Conservation (phyloP, 2,329 filamentous ascomycete genomes). For the Penicillium sp. region DNA sequence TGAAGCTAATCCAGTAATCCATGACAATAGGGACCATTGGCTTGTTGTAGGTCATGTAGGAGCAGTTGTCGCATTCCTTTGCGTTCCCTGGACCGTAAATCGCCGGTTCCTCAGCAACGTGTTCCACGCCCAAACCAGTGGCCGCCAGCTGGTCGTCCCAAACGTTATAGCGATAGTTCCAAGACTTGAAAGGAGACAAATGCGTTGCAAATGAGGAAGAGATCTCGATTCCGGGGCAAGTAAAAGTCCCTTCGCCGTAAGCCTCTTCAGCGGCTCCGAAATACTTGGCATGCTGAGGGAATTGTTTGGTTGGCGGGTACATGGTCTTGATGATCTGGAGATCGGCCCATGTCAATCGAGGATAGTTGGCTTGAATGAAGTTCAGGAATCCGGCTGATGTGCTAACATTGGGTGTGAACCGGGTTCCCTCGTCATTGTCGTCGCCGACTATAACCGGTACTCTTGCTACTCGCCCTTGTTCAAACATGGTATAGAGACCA, state of each 20-base stretch:
- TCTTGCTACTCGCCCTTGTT: constrained; percentile 47
- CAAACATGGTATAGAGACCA: constrained; percentile 46
- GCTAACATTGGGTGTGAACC: constrained; percentile 43
- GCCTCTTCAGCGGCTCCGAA: constrained; percentile 32
- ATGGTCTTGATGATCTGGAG: constrained; percentile 45
- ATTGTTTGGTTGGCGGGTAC: constrained; percentile 43
- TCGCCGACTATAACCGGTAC: constrained; percentile 49
- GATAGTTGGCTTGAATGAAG: constrained; percentile 53
- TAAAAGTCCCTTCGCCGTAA: constrained; percentile 44
- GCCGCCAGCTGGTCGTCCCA: constrained; percentile 26
- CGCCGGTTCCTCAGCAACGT: constrained; percentile 31
- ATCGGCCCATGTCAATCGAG: constrained; percentile 46
- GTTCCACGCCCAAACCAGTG: constrained; percentile 19
- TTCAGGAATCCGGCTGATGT: constrained; percentile 44
- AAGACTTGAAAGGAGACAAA: constrained; percentile 26
- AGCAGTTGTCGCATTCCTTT: background rate
- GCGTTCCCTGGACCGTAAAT: constrained; percentile 5
- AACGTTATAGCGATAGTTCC: constrained; percentile 46
- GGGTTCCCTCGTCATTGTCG: constrained; percentile 37
- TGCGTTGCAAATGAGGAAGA: constrained; percentile 24
- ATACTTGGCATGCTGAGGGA: constrained; percentile 23
- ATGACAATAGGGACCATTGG: constrained; percentile 32
- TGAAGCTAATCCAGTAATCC: constrained; percentile 46
- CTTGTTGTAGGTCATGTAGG: constrained; percentile 18
- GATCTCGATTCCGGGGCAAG: constrained; percentile 40